phyloP scores from a whole-genome alignment of 1,139 yeast species.

The Candida tropicalis region DNA sequence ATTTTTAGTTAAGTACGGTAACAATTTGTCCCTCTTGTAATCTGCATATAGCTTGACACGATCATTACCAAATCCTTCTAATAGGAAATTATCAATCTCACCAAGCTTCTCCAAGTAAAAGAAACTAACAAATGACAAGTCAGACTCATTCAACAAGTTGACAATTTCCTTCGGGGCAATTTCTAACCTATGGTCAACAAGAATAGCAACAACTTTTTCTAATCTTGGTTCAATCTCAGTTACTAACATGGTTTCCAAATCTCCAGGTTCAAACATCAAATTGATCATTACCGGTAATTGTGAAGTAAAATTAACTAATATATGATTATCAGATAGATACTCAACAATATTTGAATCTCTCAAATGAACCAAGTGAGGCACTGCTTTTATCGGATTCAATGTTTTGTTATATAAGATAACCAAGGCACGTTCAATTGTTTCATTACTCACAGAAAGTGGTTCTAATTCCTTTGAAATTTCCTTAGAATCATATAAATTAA shows the following conservation, averaged over 20 bases:
- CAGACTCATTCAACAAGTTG: constrained; percentile 41
- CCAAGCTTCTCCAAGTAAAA: constrained; percentile 60
- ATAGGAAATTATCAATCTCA: constrained; percentile 54
- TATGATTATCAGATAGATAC: constrained; percentile 62
- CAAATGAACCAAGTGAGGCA: constrained; percentile 58
- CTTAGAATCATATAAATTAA: constrained; percentile 52
- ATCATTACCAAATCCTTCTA: constrained; percentile 64
- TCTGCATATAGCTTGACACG: constrained; percentile 66
- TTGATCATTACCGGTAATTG: constrained; percentile 56
- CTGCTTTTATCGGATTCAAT: constrained; percentile 64
- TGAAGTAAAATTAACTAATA: constrained; percentile 52
- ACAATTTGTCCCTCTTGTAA: constrained; percentile 54
- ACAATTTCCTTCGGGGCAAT: constrained; percentile 56
- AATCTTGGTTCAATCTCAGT: constrained; percentile 43
- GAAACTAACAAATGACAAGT: constrained; percentile 58
- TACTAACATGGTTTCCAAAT: constrained; percentile 40
- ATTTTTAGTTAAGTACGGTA: constrained; percentile 48
- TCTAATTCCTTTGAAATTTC: constrained; percentile 52
- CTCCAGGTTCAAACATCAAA: constrained; percentile 39
- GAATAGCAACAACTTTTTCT: constrained; percentile 50
- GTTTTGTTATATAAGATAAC: constrained; percentile 59
- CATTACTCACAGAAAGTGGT: constrained; percentile 32
- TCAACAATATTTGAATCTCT: constrained; percentile 58
- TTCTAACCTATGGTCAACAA: constrained; percentile 70
- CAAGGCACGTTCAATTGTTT: constrained; percentile 47